A percentile compares a stretch with the other conserved stretches of the same genome.
phyloP scores from a whole-genome alignment of 176 grass and related monocot species.

The Phyllostachys edulis region DNA sequence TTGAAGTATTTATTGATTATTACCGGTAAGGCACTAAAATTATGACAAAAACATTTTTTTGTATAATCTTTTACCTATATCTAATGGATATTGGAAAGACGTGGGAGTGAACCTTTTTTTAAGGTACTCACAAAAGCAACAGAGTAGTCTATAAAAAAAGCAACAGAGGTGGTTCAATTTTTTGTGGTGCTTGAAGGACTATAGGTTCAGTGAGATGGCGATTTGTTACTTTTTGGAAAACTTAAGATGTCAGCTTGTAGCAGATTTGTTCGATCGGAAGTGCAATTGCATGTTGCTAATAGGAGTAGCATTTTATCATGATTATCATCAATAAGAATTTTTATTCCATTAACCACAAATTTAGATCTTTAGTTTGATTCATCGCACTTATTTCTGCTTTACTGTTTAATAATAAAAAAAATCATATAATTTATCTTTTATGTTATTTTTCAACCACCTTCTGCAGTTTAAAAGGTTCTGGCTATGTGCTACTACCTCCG shows the following conservation, averaged over 20 bases:
- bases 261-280: neutral
- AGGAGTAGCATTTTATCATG: neutral
- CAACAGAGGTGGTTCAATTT: neutral
- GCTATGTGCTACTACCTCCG: neutral
- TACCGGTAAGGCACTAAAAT: neutral
- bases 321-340: neutral
- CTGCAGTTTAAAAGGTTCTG: neutral
- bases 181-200: neutral
- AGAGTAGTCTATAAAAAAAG: neutral
- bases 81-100: neutral
- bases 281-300: neutral
- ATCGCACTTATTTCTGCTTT: neutral
- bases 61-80: neutral
- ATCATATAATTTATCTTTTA: neutral
- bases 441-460: neutral
- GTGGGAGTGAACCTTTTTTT: too few species aligned
- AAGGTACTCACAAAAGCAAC: neutral
- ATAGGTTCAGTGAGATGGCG: neutral
- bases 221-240: neutral
- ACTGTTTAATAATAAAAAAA: neutral
- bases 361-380: neutral
- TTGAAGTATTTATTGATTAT: neutral
- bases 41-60: neutral
- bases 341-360: neutral
- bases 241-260: neutral